Evolutionary conservation across 2,329 filamentous ascomycete species (phyloP).

Genomic region (Endoconidiophora laricicola): DNA sequence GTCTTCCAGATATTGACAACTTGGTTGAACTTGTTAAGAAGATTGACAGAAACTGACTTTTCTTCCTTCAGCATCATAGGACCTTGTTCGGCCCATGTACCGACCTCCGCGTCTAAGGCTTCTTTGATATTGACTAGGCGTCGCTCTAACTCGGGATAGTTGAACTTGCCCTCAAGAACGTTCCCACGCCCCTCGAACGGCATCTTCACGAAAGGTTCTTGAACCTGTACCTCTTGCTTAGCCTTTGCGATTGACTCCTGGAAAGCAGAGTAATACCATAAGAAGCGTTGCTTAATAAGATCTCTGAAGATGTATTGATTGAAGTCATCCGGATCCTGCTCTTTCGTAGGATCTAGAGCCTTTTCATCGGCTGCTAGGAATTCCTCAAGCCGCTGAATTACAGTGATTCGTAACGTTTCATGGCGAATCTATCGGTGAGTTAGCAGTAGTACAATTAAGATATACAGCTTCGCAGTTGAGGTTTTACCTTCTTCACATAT

Average conservation of each 20-base stretch:
- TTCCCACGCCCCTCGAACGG: slow-evolving; percentile 70
- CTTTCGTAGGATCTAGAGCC: slow-evolving; percentile 22
- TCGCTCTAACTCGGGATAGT: slow-evolving; percentile 56
- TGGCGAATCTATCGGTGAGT: slow-evolving; percentile 54
- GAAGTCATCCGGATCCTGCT: slow-evolving; percentile 37
- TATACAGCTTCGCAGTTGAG: neutral
- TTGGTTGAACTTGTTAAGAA: slow-evolving; percentile 74
- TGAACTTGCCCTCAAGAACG: slow-evolving; percentile 71
- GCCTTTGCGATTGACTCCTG: slow-evolving; percentile 52
- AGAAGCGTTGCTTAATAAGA: slow-evolving; percentile 73
- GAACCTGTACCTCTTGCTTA: slow-evolving; percentile 44
- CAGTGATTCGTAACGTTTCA: slow-evolving; percentile 70
- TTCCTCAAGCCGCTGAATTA: slow-evolving; percentile 71
- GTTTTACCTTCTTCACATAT: slow-evolving; percentile 60
- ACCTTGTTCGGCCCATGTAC: slow-evolving; percentile 56
- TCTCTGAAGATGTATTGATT: slow-evolving; percentile 77
- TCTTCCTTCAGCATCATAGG: slow-evolving; percentile 45
- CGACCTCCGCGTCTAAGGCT: slow-evolving; percentile 54
- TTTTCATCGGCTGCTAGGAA: slow-evolving; percentile 39
- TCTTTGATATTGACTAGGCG: slow-evolving; percentile 54
- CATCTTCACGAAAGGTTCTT: slow-evolving; percentile 57
- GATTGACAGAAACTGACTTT: slow-evolving; percentile 59
- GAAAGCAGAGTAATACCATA: slow-evolving; percentile 94
- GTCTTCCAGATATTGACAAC: slow-evolving; percentile 58
- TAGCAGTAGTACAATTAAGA: slow-evolving; percentile 3